Percentiles rank a stretch among this genome's conserved stretches.
Evolutionary conservation across 2,329 filamentous ascomycete species (phyloP).

Genomic region (Cladophialophora psammophila): DNA sequence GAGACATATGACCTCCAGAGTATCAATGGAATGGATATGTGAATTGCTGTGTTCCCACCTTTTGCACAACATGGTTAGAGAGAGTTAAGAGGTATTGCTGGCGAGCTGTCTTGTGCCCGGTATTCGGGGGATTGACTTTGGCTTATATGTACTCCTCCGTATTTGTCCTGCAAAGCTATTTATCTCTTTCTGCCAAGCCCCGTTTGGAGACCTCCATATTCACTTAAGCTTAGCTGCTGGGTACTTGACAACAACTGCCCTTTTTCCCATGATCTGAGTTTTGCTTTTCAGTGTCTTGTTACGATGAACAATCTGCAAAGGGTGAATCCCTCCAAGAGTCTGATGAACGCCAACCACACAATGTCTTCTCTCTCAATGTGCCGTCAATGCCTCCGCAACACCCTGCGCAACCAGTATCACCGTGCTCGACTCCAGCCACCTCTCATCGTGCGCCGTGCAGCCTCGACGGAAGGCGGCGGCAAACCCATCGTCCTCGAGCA

Average conservation of each 20-base stretch:
- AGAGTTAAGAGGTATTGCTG: too few species aligned
- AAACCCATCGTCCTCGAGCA: slow-evolving; percentile 80
- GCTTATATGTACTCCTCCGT: too few species aligned
- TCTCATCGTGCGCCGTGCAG: slow-evolving; percentile 12
- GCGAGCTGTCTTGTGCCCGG: too few species aligned
- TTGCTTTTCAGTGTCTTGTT: neutral
- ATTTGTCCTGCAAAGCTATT: too few species aligned
- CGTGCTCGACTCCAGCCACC: neutral
- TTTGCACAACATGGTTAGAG: too few species aligned
- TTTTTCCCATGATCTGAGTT: neutral
- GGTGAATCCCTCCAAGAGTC: neutral
- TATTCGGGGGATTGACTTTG: too few species aligned
- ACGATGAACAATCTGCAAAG: slow-evolving; percentile 13
- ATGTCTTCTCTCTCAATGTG: slow-evolving; percentile 54
- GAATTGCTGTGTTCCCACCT: neutral
- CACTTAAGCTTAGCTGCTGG: neutral
- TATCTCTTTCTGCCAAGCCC: too few species aligned
- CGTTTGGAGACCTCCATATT: neutral
- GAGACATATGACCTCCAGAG: slow-evolving; percentile 1
- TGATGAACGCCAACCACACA: neutral
- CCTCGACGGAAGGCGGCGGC: slow-evolving; percentile 22
- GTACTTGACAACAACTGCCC: neutral
- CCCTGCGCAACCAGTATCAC: slow-evolving; percentile 12
- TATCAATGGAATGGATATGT: neutral
- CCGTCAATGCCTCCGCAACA: slow-evolving; percentile 47